These are phyloP conservation scores for Kwoniella botswanensis DNA, from an alignment of 768 basidiomycete species.

Conservation along the genomic window DNA sequence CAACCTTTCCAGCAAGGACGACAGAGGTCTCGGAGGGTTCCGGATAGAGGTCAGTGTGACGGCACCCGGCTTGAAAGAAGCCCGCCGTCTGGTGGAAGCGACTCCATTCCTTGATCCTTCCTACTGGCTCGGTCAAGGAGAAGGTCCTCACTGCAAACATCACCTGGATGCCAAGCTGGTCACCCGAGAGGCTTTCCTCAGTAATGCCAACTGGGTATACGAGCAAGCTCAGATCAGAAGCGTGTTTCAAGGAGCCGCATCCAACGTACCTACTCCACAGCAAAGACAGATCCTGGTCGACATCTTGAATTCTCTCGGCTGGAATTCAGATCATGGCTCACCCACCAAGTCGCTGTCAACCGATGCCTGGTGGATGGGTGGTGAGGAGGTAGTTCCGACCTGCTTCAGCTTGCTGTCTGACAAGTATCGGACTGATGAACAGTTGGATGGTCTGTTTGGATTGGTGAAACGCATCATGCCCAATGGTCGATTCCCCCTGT, in stretches of 20 bases:
- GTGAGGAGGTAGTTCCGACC: no score
- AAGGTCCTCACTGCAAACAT: not conserved
- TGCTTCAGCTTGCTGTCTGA: no score
- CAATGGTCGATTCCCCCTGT: no score
- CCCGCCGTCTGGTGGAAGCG: constrained; percentile 16
- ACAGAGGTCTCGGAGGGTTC: constrained; percentile 26
- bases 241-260: no score
- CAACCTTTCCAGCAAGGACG: constrained; percentile 14
- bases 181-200: constrained; percentile 20
- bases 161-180: constrained; percentile 6
- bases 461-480: no score
- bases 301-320: not conserved
- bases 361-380: no score
- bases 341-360: no score
- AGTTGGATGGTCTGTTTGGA: no score
- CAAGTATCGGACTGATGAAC: no score
- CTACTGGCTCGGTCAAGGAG: constrained; percentile 23
- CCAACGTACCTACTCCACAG: no score
- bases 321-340: no score
- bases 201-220: constrained; percentile 39
- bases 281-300: not conserved
- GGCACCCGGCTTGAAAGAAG: not conserved
- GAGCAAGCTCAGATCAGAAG: constrained; percentile 10
- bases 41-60: constrained; percentile 38
- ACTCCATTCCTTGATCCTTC: constrained; percentile 22